Base-by-base conservation (phyloP, 371 early-diverging fungal species). In the Chytridium lagenaria region DNA sequence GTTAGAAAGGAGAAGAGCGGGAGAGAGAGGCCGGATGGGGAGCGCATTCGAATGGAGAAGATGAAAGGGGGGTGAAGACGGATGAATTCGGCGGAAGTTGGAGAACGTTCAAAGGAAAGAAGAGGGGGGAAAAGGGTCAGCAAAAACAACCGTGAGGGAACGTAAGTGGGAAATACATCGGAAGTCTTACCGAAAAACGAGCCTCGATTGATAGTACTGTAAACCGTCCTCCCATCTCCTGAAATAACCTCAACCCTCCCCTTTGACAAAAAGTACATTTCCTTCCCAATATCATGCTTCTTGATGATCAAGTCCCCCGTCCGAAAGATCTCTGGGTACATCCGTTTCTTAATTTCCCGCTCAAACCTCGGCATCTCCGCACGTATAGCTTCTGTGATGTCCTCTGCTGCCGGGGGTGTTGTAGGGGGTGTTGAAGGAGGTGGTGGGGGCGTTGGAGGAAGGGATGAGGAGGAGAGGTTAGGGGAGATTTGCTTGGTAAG, bases 191-290 rank as follows among this genome's bases (percentile, higher is more conserved):
- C 84, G 68, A 83, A 81, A 67, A 83, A 83, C 7, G 81, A 79
- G 12, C 81, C 81, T 50, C 38, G 30, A n/a, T 77, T 68, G 59
- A 83, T 81, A 23, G 51, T 38, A n/a, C 78, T 71, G 66, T 81
- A 83, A 40, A 67, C 68, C 40, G 71, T 76, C 66, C 55, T 69
- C 12, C 80, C 81, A 59, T 83, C 81, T 7, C 74, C 71, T 5
- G 78, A 78, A 37, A 81, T 71, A 28, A 83, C 82, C 69, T 83
- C 84, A 36, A 83, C 84, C 36, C 67, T 74, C 22, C 84, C 84
- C 30, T 72, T 71, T 0, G 68, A 57, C 44, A 83, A 40, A 72
- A 83, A 83, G 64, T 77, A 83, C 84, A 83, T 83, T 63, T 83
- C 81, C 59, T 76, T 61, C 1, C 84, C 84, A 70, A 83, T 76